Base-by-base conservation (phyloP, 257 asterid species). In the Agastache rugosa region DNA sequence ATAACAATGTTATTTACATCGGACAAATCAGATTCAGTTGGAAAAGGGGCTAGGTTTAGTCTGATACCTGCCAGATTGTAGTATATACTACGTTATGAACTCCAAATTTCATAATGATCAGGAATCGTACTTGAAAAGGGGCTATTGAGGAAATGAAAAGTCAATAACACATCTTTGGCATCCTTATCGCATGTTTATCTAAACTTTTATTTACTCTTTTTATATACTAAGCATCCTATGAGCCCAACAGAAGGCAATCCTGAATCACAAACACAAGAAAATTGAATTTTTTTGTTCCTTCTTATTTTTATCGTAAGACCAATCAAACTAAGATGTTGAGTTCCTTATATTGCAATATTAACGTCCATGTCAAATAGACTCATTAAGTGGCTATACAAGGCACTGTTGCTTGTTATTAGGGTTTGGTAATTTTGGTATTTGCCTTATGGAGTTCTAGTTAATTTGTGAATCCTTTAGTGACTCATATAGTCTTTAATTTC, bases 221-320 rank as follows among this genome's bases (percentile, higher is more conserved):
- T 50, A 17, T 37, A 22, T 29, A 25, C 20, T 67, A 45, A 31
- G 71, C 56, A 68, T 59, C 74, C 62, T 11, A 55, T 6, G 16
- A 74, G 31, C 39, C 67, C 73, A 65, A 41, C n/a, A 42, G 15
- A 35, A 48, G 37, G 67, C 45, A 74, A 51, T 53, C 73, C 22
- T 37, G 34, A 39, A 51, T 35, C 42, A 19, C 47, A 31, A 61
- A 25, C 47, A 55, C 60, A 44, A 62, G 64, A 58, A 45, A 68
- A 45, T 66, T 17, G 29, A 39, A 8, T 8, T 39, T 12, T 42
- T 45, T 45, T 41, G 1, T 0, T 45, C 3, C 7, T 45, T 12
- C n/a, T 45, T 3, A 45, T 45, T 14, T 45, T 15, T 45, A 66
- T 65, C 51, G 39, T 27, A 58, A n/a, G 25, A 53, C 66, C 23